Evolutionary conservation across 2,329 filamentous ascomycete genomes (phyloP).

Genomic region (Apiospora aurea): DNA sequence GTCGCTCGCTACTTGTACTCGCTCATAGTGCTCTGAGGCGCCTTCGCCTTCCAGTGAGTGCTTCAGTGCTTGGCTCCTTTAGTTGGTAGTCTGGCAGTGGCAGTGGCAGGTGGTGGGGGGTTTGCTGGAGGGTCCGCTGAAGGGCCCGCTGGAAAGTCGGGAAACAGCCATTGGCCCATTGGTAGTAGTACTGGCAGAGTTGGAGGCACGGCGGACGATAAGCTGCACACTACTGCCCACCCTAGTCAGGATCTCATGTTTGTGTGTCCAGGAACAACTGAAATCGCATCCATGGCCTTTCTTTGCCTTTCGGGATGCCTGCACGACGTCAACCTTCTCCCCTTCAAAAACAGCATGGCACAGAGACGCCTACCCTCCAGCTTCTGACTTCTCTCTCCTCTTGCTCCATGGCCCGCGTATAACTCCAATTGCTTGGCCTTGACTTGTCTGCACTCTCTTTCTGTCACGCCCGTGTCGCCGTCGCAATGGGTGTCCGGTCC

Average conservation of each 20-base stretch:
- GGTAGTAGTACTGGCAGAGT: neutral
- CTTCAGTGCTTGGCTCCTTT: no score
- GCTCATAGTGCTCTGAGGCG: neutral
- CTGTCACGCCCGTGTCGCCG: neutral
- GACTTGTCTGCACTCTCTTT: neutral
- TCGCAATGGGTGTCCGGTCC: conserved; percentile 48
- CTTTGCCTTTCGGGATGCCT: neutral
- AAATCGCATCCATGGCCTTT: neutral
- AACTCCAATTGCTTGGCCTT: conserved; percentile 8
- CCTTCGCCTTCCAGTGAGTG: neutral
- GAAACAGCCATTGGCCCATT: neutral
- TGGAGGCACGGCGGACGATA: neutral
- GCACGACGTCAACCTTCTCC: conserved; percentile 9
- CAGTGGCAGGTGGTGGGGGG: conserved; percentile 11
- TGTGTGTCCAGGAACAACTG: conserved; percentile 16
- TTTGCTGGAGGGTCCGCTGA: neutral
- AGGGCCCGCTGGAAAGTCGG: neutral
- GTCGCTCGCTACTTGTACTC: neutral
- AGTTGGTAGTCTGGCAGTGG: no score
- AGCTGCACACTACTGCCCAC: neutral
- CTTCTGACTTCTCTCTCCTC: neutral
- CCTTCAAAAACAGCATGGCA: conserved; percentile 8
- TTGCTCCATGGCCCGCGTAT: conserved; percentile 2
- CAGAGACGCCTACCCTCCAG: neutral
- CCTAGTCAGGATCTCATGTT: conserved; percentile 18